Base-by-base conservation (phyloP, 345 rosid genomes). In the Heritiera littoralis region DNA sequence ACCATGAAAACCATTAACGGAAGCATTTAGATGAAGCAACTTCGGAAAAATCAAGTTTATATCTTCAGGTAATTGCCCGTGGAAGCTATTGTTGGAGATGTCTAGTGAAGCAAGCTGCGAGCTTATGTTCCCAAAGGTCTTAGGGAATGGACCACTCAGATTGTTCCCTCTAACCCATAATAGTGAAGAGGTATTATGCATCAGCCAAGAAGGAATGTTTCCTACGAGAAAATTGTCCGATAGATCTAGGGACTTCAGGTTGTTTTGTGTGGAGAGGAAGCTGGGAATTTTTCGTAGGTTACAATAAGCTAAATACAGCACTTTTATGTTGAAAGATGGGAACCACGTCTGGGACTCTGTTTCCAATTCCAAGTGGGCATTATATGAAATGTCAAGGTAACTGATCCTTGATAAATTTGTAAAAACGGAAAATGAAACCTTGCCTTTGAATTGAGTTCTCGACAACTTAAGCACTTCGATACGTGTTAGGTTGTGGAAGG, bases 201-300 rank as follows among this genome's bases (percentile, higher is more conserved):
- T 12, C 52, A 81, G 43, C 80, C 74, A 81, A 41, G 59, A 45
- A 55, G 80, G 80, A 30, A 77, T 17, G 10, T 68, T n/a, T 38
- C 71, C 76, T n/a, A 38, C 30, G 1, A 70, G 66, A 4, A 48
- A 65, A 20, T 72, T 77, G 55, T 63, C 75, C 10, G 78, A 65
- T n/a, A 77, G 49, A 72, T 81, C 74, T 30, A 81, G 76, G 54
- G 10, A 38, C 4, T 38, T 23, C 30, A 45, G n/a, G 59, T n/a
- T 64, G 17, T 28, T 63, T 9, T 43, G 64, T 20, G 52, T 45
- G 49, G 75, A 77, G 7, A 77, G 14, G 74, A 77, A 81, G 20
- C 54, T 65, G 11, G 69, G 77, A 7, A 72, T 1, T 4, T 54
- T 46, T 64, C 65, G 13, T 49, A 77, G 74, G 9, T 81, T 32